These are phyloP conservation scores for Limnomonas spitsbergensis DNA, from an alignment of 139 green algal species.

Conservation along the genomic window DNA sequence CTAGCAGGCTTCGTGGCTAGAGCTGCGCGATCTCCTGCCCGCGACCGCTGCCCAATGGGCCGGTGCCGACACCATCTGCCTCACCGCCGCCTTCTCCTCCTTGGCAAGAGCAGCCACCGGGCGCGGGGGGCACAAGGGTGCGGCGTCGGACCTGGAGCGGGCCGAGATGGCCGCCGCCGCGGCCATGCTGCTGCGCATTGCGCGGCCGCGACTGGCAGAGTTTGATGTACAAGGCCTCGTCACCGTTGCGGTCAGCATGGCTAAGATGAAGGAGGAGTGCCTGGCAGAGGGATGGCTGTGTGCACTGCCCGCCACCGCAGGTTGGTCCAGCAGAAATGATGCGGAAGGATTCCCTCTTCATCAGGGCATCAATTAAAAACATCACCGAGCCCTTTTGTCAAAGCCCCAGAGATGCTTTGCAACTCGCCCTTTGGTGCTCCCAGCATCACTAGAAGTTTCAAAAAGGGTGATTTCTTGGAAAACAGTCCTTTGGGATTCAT, in stretches of 20 bases:
- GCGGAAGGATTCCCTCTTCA: no score
- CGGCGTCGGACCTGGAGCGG: background rate
- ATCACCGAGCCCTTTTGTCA: no score
- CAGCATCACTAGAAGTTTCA: no score
- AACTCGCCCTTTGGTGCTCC: no score
- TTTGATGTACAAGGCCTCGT: slow-evolving; percentile 13
- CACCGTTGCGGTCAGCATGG: slow-evolving; percentile 1
- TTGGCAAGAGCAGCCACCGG: background rate
- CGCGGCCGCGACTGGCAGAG: background rate
- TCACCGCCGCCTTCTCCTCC: slow-evolving; percentile 4
- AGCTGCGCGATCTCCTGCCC: background rate
- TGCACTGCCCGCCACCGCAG: no score
- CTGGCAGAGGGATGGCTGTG: background rate
- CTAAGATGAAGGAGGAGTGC: slow-evolving; percentile 8
- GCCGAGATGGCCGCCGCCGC: background rate
- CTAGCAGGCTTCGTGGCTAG: no score
- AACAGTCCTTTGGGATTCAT: no score
- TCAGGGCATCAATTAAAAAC: no score
- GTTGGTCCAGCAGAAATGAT: no score
- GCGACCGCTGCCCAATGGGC: background rate
- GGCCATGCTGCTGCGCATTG: background rate
- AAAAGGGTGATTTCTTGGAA: no score
- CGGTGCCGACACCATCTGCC: slow-evolving; percentile 8
- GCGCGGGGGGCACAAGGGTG: background rate
- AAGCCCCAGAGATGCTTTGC: no score